These are phyloP conservation scores for Ensete ventricosum DNA, from an alignment of 176 grass and related monocot genomes.

Conservation along the genomic window DNA sequence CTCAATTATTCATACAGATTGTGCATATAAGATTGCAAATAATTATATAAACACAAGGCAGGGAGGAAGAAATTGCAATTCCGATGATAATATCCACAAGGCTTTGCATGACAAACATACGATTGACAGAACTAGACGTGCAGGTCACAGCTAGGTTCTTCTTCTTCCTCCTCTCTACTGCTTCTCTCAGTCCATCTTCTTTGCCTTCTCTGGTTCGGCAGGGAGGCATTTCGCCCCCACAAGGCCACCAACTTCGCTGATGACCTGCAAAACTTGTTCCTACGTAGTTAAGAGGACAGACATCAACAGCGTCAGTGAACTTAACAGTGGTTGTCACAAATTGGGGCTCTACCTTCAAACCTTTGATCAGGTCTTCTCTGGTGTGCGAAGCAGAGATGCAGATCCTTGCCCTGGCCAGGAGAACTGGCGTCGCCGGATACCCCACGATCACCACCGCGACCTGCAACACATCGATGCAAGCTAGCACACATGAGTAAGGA, in stretches of 20 bases:
- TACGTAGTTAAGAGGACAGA: too few relatives aligned
- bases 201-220: background rate
- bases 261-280: background rate
- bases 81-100: background rate
- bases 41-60: too few relatives aligned
- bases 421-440: constrained; percentile 1
- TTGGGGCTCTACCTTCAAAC: background rate
- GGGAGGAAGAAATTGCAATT: background rate
- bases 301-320: too few relatives aligned
- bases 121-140: background rate
- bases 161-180: background rate
- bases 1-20: too few relatives aligned
- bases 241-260: constrained; percentile 4
- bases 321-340: too few relatives aligned
- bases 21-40: too few relatives aligned
- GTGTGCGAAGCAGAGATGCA: background rate
- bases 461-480: background rate
- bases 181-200: background rate
- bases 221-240: constrained; percentile 3
- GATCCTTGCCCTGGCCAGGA: constrained; percentile 5
- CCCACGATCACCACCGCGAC: constrained; percentile 1
- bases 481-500: too few relatives aligned
- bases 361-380: constrained; percentile 4
- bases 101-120: background rate
- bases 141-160: background rate